These are phyloP conservation scores for Dipteronia sinensis DNA, from an alignment of 345 rosid species.

Conservation along the genomic window DNA sequence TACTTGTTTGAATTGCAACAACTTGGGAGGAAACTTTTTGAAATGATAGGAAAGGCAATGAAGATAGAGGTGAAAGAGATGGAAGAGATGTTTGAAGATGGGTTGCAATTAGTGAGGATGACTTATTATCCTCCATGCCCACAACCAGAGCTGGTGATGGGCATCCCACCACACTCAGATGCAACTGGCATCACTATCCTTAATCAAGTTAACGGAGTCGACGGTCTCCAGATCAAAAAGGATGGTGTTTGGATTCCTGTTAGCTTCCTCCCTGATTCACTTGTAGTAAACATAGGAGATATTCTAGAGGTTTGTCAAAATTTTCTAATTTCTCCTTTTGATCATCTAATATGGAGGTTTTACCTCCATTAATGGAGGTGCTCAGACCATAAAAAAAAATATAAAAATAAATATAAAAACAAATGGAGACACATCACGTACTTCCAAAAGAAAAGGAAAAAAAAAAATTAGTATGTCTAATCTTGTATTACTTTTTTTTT, in stretches of 20 bases:
- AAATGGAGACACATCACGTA: too few relatives aligned
- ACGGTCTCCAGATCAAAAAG: constrained; percentile 24
- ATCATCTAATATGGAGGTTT: too few relatives aligned
- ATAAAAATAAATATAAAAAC: too few relatives aligned
- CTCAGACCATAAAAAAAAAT: too few relatives aligned
- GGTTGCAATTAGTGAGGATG: constrained; percentile 36
- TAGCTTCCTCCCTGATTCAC: constrained; percentile 5
- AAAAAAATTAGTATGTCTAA: too few relatives aligned
- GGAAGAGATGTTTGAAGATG: constrained; percentile 40
- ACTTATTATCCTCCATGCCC: constrained; percentile 28
- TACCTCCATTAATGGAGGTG: too few relatives aligned
- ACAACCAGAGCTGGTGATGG: constrained; percentile 25
- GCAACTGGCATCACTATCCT: constrained; percentile 20
- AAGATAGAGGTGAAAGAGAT: constrained; percentile 25
- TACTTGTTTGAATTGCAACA: constrained; percentile 33
- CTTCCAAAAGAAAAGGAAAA: too few relatives aligned
- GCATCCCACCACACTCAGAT: constrained; percentile 22
- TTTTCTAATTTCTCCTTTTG: not conserved
- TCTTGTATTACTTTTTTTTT: too few relatives aligned
- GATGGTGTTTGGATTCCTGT: constrained; percentile 22
- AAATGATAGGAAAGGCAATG: constrained; percentile 24
- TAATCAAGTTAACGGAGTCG: constrained; percentile 21
- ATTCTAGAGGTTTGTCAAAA: constrained; percentile 8
- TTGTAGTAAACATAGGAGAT: constrained; percentile 21
- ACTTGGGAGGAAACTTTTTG: constrained; percentile 32